Evolutionary conservation across 257 asterid species (phyloP).

Genomic region (Ophiorrhiza pumila): DNA sequence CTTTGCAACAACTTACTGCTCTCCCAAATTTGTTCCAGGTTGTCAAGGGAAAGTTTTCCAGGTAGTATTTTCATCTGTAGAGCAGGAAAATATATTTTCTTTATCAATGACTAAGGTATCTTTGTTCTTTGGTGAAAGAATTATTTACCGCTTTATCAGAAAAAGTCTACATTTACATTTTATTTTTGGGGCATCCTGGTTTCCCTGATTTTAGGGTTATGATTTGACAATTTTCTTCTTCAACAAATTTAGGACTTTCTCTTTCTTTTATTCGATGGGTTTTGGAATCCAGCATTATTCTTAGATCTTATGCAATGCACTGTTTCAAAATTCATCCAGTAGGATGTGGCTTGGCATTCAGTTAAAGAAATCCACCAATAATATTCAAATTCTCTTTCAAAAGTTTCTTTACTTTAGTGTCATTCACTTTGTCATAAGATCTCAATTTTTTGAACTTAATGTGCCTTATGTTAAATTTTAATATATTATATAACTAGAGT

Average conservation of each 20-base stretch:
- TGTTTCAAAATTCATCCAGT: background rate
- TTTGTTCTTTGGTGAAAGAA: background rate
- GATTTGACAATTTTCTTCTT: background rate
- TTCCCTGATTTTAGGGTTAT: background rate
- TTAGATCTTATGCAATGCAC: background rate
- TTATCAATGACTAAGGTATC: background rate
- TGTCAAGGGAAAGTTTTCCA: constrained; percentile 63
- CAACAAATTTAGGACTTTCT: background rate
- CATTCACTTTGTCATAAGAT: background rate
- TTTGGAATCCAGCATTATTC: background rate
- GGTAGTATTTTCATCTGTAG: constrained; percentile 41
- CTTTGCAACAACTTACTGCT: constrained; percentile 79
- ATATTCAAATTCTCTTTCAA: background rate
- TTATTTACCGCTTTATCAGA: background rate
- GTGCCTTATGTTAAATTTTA: background rate
- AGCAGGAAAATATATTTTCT: background rate
- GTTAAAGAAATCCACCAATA: background rate
- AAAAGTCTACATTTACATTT: background rate
- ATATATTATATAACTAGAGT: background rate
- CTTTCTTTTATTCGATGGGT: background rate
- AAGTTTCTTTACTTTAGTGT: background rate
- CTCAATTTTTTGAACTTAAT: background rate
- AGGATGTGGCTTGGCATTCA: background rate
- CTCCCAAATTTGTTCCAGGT: constrained; percentile 47
- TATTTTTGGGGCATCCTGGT: background rate